Evolutionary conservation across 257 asterid species (phyloP).

Genomic region (Solanum paucissectum): DNA sequence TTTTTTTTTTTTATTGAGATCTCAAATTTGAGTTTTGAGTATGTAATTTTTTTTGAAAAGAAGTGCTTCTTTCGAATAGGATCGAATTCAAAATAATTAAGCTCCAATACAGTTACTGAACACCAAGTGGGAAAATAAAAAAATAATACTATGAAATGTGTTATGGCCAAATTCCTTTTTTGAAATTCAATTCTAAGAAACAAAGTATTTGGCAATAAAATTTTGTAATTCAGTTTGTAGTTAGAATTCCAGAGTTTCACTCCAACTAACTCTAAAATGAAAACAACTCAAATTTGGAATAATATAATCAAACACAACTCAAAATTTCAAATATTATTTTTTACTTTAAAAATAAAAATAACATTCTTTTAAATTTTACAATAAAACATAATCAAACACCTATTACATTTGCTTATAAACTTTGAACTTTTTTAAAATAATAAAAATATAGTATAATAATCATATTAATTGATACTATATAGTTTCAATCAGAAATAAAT

Average conservation of each 20-base stretch:
- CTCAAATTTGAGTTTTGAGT: too few relatives aligned
- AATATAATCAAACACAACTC: background rate
- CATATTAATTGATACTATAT: too few relatives aligned
- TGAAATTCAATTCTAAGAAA: background rate
- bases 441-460: too few relatives aligned
- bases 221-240: background rate
- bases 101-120: too few relatives aligned
- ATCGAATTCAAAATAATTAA: too few relatives aligned
- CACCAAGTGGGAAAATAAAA: too few relatives aligned
- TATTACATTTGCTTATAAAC: background rate
- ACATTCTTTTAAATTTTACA: too few relatives aligned
- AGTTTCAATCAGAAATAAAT: background rate
- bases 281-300: background rate
- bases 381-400: background rate
- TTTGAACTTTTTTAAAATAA: background rate
- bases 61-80: too few relatives aligned
- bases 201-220: background rate
- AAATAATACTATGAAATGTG: too few relatives aligned
- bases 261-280: background rate
- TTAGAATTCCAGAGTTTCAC: background rate
- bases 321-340: too few relatives aligned
- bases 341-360: too few relatives aligned
- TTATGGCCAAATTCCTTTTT: background rate
- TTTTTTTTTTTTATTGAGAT: fast-evolving
- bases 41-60: fast-evolving